These are phyloP conservation scores for Lindgomyces ingoldianus DNA, from an alignment of 495 filamentous ascomycete genomes.

Conservation along the genomic window DNA sequence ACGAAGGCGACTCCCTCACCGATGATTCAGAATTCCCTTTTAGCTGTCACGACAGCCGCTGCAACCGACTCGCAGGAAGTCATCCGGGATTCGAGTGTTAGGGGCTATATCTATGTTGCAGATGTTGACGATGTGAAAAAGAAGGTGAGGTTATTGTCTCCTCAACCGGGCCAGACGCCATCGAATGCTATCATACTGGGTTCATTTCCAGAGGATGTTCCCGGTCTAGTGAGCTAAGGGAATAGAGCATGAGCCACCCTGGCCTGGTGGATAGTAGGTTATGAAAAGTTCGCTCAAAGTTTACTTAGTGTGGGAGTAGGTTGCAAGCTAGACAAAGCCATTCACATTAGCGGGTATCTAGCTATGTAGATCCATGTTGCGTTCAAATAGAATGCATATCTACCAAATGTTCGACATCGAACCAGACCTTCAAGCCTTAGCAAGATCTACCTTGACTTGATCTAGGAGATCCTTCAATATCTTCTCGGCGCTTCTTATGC, in stretches of 20 bases:
- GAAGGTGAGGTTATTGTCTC: slow-evolving; percentile 77
- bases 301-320: not conserved
- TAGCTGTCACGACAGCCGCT: slow-evolving; percentile 77
- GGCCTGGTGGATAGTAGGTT: not conserved
- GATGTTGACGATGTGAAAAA: slow-evolving; percentile 86
- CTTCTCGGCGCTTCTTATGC: slow-evolving; percentile 70
- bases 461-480: slow-evolving; percentile 65
- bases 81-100: slow-evolving; percentile 79
- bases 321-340: not conserved
- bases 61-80: slow-evolving; percentile 65
- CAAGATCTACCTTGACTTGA: slow-evolving; percentile 28
- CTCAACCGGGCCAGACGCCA: slow-evolving; percentile 76
- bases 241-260: not conserved
- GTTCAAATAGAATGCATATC: not conserved
- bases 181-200: slow-evolving; percentile 68
- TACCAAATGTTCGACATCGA: not conserved
- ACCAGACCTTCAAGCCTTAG: not conserved
- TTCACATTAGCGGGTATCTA: slow-evolving; percentile 17
- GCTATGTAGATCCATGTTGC: slow-evolving; percentile 12
- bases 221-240: slow-evolving; percentile 39
- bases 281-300: not conserved
- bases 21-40: slow-evolving; percentile 66
- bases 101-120: slow-evolving; percentile 89
- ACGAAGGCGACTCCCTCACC: slow-evolving; percentile 60
- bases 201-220: slow-evolving; percentile 46